Evolutionary conservation across 768 basidiomycete species (phyloP), one percentile per base, ranked within the genome.

Genomic region (Trametes coccinea): DNA sequence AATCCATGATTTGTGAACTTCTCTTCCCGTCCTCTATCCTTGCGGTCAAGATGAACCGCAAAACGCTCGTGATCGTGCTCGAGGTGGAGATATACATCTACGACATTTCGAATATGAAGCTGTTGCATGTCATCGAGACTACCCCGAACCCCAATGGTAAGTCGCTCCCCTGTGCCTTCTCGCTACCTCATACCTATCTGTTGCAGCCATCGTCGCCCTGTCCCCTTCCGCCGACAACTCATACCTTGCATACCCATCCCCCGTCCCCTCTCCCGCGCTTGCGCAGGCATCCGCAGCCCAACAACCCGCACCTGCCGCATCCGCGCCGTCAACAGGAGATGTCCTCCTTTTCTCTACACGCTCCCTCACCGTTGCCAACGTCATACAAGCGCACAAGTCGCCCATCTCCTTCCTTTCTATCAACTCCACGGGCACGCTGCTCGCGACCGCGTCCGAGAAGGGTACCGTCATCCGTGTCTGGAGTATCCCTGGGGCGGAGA

Each of bases 31-130:
- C 94, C 0, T 93, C 93, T 3, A 95, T 99, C 56, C 86, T 99
- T 30, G 85, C 92, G n/a, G 96, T 99, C 73, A 98, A 97, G 78
- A 83, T 99, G 69, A 99, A 99, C 76, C 86, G 97, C 56, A 96
- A 97, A 76, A 91, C 94, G 0, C 85, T 99, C 48, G 93, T 98
- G 33, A 95, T 99, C 68, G 90, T 98, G 5, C 84, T 99, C 51
- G 97, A 98, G 72, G 84, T 84, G n/a, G 95, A 98, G 74, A 98
- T 99, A 48, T 99, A 99, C 78, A 94, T 98, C 52, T 98, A 98
- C 71, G 97, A 99, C 73, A 98, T 98, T 69, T 92, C 90, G 50
- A 99, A 98, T 67, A 98, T 99, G 97, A 89, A 95, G 59, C 82
- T 99, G 30, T 77, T 97, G 41, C 96, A 98, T 74, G 96, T 98